These are phyloP conservation scores for Trichoderma simmonsii DNA, from an alignment of 2,329 filamentous ascomycete genomes.

Conservation along the genomic window DNA sequence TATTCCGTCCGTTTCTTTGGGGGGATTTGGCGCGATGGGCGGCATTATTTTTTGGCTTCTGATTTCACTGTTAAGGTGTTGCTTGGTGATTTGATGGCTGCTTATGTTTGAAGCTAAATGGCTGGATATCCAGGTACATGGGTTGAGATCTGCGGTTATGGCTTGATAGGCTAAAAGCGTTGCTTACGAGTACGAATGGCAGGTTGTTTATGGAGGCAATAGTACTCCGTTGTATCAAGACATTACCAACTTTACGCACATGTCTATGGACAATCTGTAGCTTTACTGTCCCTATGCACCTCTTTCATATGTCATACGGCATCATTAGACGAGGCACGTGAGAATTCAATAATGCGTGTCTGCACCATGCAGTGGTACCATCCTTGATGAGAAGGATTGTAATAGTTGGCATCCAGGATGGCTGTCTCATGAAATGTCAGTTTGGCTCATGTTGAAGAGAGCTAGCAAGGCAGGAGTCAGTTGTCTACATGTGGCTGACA, in stretches of 20 bases:
- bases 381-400: background rate
- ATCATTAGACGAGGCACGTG: background rate
- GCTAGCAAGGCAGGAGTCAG: background rate
- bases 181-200: background rate
- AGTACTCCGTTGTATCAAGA: no score
- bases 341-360: background rate
- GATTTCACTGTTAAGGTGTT: background rate
- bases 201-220: background rate
- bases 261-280: background rate
- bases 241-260: background rate
- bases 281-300: background rate
- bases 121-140: background rate
- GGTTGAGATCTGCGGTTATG: background rate
- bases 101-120: background rate
- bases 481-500: background rate
- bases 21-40: background rate
- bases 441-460: background rate
- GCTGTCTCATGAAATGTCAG: background rate
- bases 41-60: background rate
- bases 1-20: background rate
- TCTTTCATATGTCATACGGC: background rate
- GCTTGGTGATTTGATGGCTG: background rate
- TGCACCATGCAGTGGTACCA: background rate
- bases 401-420: background rate
- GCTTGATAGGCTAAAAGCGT: background rate